These are phyloP conservation scores for Populus davidiana DNA, from an alignment of 345 rosid species.

Conservation along the genomic window DNA sequence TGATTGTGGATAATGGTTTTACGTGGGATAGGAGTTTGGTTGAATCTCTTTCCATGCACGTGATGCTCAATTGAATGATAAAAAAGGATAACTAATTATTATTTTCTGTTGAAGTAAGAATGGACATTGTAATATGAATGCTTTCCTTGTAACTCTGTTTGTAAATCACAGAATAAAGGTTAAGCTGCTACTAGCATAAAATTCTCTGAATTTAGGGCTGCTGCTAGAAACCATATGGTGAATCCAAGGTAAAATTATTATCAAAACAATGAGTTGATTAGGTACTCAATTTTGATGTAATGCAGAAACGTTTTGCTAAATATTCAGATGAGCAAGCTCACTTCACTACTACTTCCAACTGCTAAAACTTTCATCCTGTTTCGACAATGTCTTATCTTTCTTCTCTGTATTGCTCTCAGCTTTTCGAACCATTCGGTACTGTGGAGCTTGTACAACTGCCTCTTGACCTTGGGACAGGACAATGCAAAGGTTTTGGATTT, in stretches of 20 bases:
- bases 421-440: slow-evolving; percentile 90
- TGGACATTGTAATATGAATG: neutral
- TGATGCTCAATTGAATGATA: too few relatives aligned
- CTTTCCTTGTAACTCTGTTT: neutral
- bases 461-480: slow-evolving; percentile 82
- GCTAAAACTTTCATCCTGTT: neutral
- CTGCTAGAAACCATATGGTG: neutral
- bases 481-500: slow-evolving; percentile 96
- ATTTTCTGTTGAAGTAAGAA: neutral
- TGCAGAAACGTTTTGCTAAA: too few relatives aligned
- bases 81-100: neutral
- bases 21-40: too few relatives aligned
- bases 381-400: neutral
- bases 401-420: slow-evolving; percentile 35
- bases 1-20: too few relatives aligned
- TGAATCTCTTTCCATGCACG: too few relatives aligned
- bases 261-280: neutral
- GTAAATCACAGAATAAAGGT: neutral
- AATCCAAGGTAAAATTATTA: neutral
- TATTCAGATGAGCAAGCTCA: neutral
- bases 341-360: neutral
- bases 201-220: neutral
- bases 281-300: neutral
- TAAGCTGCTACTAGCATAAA: neutral
- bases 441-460: slow-evolving; percentile 96